Base-by-base conservation (phyloP, 345 rosid genomes). In the Euphorbia lathyris region DNA sequence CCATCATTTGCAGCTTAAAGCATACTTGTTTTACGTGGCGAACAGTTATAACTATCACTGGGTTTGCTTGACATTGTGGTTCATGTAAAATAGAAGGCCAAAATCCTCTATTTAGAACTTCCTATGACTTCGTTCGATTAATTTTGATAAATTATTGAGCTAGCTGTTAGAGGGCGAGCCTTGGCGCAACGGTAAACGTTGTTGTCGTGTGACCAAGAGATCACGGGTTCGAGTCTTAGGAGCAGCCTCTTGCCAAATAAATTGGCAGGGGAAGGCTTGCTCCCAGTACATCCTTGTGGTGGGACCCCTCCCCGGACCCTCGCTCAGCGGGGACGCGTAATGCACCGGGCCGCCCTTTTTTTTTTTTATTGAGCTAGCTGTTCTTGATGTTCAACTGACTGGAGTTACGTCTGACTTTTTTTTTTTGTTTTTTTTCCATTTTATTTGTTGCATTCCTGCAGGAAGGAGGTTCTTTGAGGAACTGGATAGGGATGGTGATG, bases 391-490 rank as follows among this genome's bases (percentile, higher is more conserved):
- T 14, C 23, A 43, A 53, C n/a, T n/a, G n/a, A n/a, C n/a, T n/a
- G n/a, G n/a, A n/a, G n/a, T n/a, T n/a, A n/a, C n/a, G n/a, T n/a
- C n/a, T n/a, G n/a, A n/a, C n/a, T n/a, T n/a, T n/a, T n/a, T n/a
- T n/a, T n/a, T n/a, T n/a, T n/a, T n/a, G n/a, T n/a, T n/a, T n/a
- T 66, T 22, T 67, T 76, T 22, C 48, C 58, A 51, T 27, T 51
- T 48, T 61, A 67, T 73, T 62, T 65, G 48, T 17, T 25, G 26
- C 63, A 66, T 67, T 73, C 65, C 75, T 77, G 42, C 77, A 95
- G 99, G 99, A 55, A 86, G 86, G 86, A 87, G 97, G 77, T 95
- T 95, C 83, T 95, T 95, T 63, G 97, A 95, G 86, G 99, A 95
- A 68, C 80, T 95, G 69, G 99, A 95, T 77, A 85, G 97, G 83